Conservation (phyloP, 2,329 filamentous ascomycete genomes). For the Cladophialophora carrionii region DNA sequence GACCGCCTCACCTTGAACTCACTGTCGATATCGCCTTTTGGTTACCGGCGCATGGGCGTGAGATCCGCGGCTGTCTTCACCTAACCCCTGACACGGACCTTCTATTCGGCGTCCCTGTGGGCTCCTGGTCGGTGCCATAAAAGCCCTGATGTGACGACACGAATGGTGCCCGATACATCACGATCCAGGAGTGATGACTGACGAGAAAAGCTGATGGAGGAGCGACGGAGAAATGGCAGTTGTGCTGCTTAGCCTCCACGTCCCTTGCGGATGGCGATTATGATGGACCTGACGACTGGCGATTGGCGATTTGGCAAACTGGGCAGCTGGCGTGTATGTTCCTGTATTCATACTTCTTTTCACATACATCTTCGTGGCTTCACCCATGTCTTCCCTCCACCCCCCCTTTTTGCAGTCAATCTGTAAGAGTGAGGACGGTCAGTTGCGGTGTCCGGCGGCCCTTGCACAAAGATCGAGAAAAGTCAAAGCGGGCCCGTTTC, state of each 20-base stretch:
- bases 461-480: not conserved
- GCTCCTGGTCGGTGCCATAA: not conserved
- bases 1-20: not conserved
- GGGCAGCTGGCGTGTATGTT: not conserved
- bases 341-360: slow-evolving; percentile 4
- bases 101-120: not conserved
- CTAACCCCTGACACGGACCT: not conserved
- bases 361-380: slow-evolving; percentile 2
- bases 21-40: not conserved
- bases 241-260: not conserved
- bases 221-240: not conserved
- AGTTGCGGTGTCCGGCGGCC: not conserved
- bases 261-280: not conserved
- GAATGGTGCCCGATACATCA: not conserved
- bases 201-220: not conserved
- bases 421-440: not conserved
- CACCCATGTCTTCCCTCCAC: not conserved
- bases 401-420: not conserved
- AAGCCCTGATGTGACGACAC: not conserved
- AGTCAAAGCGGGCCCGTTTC: not conserved
- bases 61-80: not conserved
- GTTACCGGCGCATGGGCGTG: not conserved
- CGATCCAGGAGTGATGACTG: not conserved
- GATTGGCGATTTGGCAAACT: not conserved
- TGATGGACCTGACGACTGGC: not conserved